Percentiles rank a stretch among this genome's conserved stretches.
Conservation (phyloP, 163 green algal species). For the Prototheca wickerhamii region DNA sequence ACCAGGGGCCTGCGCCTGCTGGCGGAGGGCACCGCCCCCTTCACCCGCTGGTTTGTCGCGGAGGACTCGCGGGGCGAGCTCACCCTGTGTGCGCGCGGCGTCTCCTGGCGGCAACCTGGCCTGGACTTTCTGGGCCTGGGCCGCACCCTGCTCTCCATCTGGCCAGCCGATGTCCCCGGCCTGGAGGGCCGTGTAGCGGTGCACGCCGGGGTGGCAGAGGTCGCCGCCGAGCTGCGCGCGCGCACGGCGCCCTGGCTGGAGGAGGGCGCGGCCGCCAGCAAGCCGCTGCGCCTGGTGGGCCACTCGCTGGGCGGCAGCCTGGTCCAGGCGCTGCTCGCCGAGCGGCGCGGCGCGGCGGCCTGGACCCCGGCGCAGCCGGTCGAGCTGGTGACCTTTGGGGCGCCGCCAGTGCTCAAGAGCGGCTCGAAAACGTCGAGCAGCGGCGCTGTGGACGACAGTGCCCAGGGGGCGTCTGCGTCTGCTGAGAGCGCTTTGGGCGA, state of each 20-base stretch:
- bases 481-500: too few relatives aligned
- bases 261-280: neutral
- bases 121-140: neutral
- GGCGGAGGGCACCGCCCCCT: neutral
- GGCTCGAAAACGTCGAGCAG: neutral
- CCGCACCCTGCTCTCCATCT: neutral
- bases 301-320: slow-evolving; percentile 1
- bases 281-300: neutral
- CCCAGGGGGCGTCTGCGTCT: too few relatives aligned
- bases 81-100: neutral
- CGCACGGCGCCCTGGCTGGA: neutral
- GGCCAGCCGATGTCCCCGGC: neutral
- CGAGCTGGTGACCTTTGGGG: slow-evolving; percentile 1
- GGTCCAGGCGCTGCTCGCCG: neutral
- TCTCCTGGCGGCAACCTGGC: neutral
- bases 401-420: neutral
- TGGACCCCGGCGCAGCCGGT: neutral
- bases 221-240: neutral
- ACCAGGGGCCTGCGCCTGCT: neutral
- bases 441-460: neutral
- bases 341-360: neutral
- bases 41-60: slow-evolving; percentile 2
- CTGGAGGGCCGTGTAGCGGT: neutral
- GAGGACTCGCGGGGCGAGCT: neutral
- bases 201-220: neutral